Evolutionary conservation across 2,329 filamentous ascomycete species (phyloP).

Genomic region (Ceratocystis lukuohia): DNA sequence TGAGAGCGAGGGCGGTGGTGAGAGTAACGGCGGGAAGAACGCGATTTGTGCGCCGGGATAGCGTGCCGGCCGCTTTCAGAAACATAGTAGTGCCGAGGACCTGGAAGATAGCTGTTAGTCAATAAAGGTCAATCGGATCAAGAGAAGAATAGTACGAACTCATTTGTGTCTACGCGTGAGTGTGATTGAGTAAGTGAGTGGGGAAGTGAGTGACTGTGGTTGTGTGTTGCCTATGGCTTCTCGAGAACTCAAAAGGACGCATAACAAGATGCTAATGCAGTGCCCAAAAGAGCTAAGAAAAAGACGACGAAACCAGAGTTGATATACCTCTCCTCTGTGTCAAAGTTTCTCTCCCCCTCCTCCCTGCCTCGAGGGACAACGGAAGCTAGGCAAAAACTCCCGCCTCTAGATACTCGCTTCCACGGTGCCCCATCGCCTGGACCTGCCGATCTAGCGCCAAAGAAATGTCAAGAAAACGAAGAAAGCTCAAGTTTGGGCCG

Average conservation of each 20-base stretch:
- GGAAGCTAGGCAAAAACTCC: too few species aligned
- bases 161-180: background rate
- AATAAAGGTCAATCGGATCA: background rate
- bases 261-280: too few species aligned
- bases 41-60: background rate
- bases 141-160: background rate
- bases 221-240: too few species aligned
- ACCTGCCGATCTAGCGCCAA: background rate
- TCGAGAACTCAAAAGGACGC: too few species aligned
- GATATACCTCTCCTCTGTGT: too few species aligned
- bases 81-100: slow-evolving; percentile 1
- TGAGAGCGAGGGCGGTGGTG: background rate
- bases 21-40: background rate
- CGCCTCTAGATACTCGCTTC: too few species aligned
- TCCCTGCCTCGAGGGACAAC: too few species aligned
- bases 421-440: background rate
- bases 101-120: background rate
- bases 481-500: background rate
- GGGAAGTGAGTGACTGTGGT: too few species aligned
- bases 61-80: background rate
- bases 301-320: too few species aligned
- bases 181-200: background rate
- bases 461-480: background rate
- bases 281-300: too few species aligned
- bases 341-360: too few species aligned